Conservation (phyloP, 306 rosid genomes). For the Pterocarpus macrocarpus region DNA sequence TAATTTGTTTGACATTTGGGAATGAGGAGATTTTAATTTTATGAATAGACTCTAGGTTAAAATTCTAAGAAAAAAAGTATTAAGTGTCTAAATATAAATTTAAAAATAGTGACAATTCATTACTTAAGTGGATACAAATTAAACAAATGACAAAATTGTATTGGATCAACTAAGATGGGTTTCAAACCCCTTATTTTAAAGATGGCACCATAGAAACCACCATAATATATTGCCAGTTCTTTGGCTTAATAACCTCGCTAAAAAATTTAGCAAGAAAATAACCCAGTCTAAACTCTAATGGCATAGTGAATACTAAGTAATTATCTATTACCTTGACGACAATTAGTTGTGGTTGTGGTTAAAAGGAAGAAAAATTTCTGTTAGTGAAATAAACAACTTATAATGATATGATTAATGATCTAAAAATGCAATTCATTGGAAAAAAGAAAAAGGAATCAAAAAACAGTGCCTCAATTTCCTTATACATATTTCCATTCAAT, state of each 20-base stretch:
- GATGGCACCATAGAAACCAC: too few species aligned
- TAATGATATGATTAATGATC: neutral
- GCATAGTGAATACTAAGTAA: neutral
- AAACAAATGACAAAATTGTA: too few species aligned
- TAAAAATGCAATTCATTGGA: neutral
- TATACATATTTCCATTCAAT: neutral
- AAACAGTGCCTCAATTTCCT: neutral
- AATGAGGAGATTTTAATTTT: too few species aligned
- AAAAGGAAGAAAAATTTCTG: too few species aligned
- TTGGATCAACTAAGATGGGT: too few species aligned
- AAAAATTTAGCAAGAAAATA: neutral
- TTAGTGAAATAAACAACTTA: neutral
- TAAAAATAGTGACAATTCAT: too few species aligned
- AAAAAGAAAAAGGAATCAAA: neutral
- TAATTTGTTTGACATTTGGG: too few species aligned
- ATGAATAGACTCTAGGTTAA: too few species aligned
- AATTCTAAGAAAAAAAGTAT: too few species aligned
- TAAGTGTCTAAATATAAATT: too few species aligned
- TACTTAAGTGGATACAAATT: too few species aligned
- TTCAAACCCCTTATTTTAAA: too few species aligned
- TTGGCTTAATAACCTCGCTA: constrained; percentile 5
- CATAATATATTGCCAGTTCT: neutral
- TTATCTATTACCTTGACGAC: neutral
- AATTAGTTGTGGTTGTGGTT: neutral
- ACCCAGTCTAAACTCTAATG: neutral